Conservation (phyloP, 805 yeast species). For the Monosporozyma servazzii region DNA sequence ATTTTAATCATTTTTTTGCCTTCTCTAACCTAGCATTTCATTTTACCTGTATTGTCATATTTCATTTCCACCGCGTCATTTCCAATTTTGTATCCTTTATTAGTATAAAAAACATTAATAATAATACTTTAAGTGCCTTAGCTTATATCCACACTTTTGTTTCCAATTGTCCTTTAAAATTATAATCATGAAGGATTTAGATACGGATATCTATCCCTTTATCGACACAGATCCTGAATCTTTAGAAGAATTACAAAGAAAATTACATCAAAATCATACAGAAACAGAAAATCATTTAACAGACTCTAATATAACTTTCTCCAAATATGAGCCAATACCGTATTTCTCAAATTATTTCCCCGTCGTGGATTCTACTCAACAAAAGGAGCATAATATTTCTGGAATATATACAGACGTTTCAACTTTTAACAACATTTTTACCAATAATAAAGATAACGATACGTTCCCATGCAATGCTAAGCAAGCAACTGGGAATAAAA, state of each 20-base stretch:
- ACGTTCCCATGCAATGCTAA: not conserved
- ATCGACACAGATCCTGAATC: not conserved
- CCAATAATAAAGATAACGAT: not conserved
- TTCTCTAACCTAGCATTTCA: not conserved
- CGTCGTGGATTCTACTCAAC: not conserved
- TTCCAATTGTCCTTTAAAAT: not conserved
- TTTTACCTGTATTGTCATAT: not conserved
- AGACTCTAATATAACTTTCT: not conserved
- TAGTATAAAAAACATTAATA: too few species aligned
- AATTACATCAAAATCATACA: not conserved
- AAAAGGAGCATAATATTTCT: not conserved
- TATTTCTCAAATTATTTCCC: slow-evolving; percentile 1
- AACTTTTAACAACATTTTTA: not conserved
- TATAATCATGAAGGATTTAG: not conserved
- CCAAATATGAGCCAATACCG: not conserved
- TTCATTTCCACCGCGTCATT: not conserved
- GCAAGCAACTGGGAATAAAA: not conserved
- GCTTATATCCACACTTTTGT: too few species aligned
- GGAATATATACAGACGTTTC: not conserved
- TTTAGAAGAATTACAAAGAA: not conserved
- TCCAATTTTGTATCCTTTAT: not conserved
- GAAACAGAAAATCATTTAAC: not conserved
- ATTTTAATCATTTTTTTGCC: too few species aligned
- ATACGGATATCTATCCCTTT: not conserved
- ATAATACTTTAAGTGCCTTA: not conserved